Percentiles rank a stretch among this genome's conserved stretches.
Evolutionary conservation across 2,329 filamentous ascomycete species (phyloP).

Genomic region (Chrysosporium queenslandicum): DNA sequence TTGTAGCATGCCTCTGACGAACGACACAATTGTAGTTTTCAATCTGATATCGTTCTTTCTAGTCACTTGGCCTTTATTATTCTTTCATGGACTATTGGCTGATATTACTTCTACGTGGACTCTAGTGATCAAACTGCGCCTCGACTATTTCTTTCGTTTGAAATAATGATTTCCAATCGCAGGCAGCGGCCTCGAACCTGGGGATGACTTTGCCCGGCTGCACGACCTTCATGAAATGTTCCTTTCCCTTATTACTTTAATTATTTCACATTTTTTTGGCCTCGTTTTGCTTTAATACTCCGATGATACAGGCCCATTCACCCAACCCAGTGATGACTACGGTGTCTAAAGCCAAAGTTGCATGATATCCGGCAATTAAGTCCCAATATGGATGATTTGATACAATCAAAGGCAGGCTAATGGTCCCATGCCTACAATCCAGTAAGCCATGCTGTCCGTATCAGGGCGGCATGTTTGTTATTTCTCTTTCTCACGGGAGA

Average conservation of each 20-base stretch:
- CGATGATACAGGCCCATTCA: neutral
- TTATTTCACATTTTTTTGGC: too few relatives aligned
- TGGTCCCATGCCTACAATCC: neutral
- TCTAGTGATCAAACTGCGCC: neutral
- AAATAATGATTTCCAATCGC: too few relatives aligned
- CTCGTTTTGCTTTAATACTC: too few relatives aligned
- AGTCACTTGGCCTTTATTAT: neutral
- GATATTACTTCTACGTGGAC: neutral
- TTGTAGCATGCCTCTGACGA: slow-evolving; percentile 34
- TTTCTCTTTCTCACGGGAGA: slow-evolving; percentile 4
- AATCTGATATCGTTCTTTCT: slow-evolving; percentile 27
- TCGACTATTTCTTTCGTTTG: neutral
- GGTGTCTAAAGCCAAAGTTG: slow-evolving; percentile 40
- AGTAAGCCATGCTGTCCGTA: neutral
- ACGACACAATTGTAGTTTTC: slow-evolving; percentile 35
- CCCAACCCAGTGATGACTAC: slow-evolving; percentile 33
- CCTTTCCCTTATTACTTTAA: neutral
- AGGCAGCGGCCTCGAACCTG: too few relatives aligned
- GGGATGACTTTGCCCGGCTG: too few relatives aligned
- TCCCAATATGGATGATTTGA: slow-evolving; percentile 1
- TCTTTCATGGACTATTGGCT: neutral
- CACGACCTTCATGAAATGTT: neutral
- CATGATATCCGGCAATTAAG: slow-evolving; percentile 31
- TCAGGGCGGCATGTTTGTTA: neutral
- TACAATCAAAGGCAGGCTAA: slow-evolving; percentile 1